Evolutionary conservation across 345 rosid species (phyloP).

Genomic region (Eucalyptus globulus): DNA sequence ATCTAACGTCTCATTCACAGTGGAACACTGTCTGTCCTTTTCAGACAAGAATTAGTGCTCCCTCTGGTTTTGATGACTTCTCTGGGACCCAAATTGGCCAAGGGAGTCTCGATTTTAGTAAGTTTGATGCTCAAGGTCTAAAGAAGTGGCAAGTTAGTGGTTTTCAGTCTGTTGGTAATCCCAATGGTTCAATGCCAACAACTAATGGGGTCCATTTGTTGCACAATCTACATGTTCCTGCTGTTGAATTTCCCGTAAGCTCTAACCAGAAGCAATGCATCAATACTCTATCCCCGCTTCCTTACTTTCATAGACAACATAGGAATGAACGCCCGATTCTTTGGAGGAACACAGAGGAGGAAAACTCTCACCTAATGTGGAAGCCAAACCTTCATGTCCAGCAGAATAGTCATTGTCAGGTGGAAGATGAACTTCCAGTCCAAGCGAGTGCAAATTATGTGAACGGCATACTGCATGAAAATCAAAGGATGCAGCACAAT

Average conservation of each 20-base stretch:
- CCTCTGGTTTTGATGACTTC: constrained; percentile 22
- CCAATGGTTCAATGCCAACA: constrained; percentile 19
- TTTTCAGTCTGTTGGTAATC: constrained; percentile 17
- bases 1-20: constrained; percentile 5
- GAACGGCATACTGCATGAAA: constrained; percentile 5
- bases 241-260: constrained; percentile 22
- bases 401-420: constrained; percentile 21
- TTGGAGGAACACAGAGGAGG: constrained; percentile 40
- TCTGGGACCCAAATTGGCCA: constrained; percentile 12
- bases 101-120: constrained; percentile 4
- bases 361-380: constrained; percentile 25
- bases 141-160: constrained; percentile 34
- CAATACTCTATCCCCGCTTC: constrained; percentile 21
- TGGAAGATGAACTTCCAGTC: constrained; percentile 22
- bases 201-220: constrained; percentile 28
- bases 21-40: constrained; percentile 18
- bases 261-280: constrained; percentile 41
- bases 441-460: constrained; percentile 16
- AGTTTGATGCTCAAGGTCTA: constrained; percentile 14
- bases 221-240: constrained; percentile 17
- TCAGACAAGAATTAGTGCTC: constrained; percentile 10
- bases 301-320: constrained; percentile 24
- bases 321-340: constrained; percentile 23
- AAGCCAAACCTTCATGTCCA: constrained; percentile 29
- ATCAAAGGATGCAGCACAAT: constrained; percentile 28